These are phyloP conservation scores for Trametes maxima DNA, from an alignment of 768 basidiomycete genomes.

Conservation along the genomic window DNA sequence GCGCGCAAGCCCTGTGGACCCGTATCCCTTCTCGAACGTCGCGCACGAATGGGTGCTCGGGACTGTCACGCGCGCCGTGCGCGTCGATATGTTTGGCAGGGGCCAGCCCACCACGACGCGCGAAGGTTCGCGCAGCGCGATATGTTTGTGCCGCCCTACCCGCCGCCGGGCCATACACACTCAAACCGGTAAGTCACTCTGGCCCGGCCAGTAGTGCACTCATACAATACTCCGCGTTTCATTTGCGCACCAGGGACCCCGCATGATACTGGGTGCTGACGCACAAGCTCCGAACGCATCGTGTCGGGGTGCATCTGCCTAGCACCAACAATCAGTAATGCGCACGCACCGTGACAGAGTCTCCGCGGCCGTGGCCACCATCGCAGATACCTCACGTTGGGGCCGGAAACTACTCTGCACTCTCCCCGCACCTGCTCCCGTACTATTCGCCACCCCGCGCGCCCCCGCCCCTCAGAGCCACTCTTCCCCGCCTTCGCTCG, in stretches of 20 bases:
- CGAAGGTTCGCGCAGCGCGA: background rate
- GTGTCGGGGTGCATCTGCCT: constrained; percentile 1
- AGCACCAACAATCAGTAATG: background rate
- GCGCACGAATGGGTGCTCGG: no score
- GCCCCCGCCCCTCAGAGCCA: background rate
- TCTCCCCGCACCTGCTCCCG: no score
- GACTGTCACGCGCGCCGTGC: no score
- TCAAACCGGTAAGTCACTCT: background rate
- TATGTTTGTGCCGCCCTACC: background rate
- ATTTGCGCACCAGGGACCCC: background rate
- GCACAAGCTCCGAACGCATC: constrained; percentile 4
- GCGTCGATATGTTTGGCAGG: no score
- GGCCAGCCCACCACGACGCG: background rate
- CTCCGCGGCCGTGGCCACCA: no score
- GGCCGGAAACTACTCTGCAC: no score
- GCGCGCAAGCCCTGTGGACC: no score
- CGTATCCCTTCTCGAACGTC: no score
- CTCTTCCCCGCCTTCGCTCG: constrained; percentile 9
- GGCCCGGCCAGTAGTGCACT: background rate
- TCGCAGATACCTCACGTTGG: no score
- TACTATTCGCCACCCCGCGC: no score
- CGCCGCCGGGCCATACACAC: background rate
- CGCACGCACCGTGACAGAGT: no score
- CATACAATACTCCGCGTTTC: background rate
- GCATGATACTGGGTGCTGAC: background rate